Evolutionary conservation across 169 alveolate species (phyloP), one percentile per base, ranked within the genome.

Genomic region (Plasmodium cynomolgi): DNA sequence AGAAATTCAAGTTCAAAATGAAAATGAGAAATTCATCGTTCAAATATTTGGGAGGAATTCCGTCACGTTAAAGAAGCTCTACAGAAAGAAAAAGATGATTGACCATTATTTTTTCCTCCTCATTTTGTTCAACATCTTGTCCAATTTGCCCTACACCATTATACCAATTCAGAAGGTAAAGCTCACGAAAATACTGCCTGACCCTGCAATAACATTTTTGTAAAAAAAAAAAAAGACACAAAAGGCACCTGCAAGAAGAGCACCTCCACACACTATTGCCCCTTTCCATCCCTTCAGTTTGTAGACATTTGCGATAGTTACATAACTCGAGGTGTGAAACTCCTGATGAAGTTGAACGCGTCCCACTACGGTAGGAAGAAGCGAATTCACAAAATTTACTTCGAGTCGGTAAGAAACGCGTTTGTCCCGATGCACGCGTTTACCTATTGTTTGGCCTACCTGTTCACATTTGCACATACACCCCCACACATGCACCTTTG

Each of bases 121-220:
- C 31, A 23, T 80, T 58, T 90, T 90, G 50, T 90, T 79, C 47
- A 90, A 90, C 74, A 29, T 74, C 34, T 50, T 90, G 71, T 90
- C 94, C 17, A 90, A 90, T 47, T 81, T 90, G 20, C 94, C 94
- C 15, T 90, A 90, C 37, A 68, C 94, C 56, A 90, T 90, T 79
- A 80, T 80, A 62, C 94, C 94, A 26, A 90, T 90, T 31, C 94
- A 90, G 50, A 90, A 90, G 90, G 94, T 90, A 80, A 75, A 15
- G 72, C 39, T 9, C 34, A 15, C 39, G 54, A 68, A 29, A 20
- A 68, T 68, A 26, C 1, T 62, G 50, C 50, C 62, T 20, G 1
- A 84, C 31, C 15, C 37, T 68, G 41, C 34, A 84, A 84, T 17
- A 84, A 68, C n/a, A 68, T 68, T 26, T 68, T 9, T 68, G 4